Base-by-base conservation (phyloP, 177 flowering plant genomes). In the Vitis hybrid region DNA sequence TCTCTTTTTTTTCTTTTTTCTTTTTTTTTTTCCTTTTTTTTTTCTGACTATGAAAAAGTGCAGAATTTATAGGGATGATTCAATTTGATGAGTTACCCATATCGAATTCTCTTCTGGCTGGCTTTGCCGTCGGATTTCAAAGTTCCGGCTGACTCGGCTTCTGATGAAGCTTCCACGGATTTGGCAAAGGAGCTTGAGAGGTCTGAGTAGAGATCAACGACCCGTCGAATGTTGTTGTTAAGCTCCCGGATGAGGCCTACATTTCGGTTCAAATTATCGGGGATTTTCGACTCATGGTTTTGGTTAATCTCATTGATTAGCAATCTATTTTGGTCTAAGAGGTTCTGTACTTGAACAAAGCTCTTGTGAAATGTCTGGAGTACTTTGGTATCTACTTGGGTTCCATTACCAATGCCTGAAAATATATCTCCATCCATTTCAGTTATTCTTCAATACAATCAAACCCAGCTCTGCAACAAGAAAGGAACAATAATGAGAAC, bases 251-350 rank as follows among this genome's bases (percentile, higher is more conserved):
- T 90, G 67, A 90, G 70, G 20, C 88, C 87, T 55, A 90, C 93
- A 77, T 90, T 90, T 48, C 91, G 59, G 69, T 81, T 77, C 82
- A 90, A 68, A 66, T 87, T 86, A 68, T 90, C 86, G 0, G 96
- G 89, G 51, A 85, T 76, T 52, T 79, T 86, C 0, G 96, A 90
- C 71, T 87, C 93, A 15, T 90, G 93, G 64, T 90, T 90, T 66
- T 89, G 93, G 75, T 89, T 90, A 29, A 90, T 90, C 83, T 90
- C 91, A 63, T 84, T 86, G 76, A 90, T 90, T 50, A 90, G 77
- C 73, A 89, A 18, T 68, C 91, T 82, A 82, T 90, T 90, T 75
- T 89, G 91, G 75, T 90, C 93, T 10, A 90, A 74, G 64, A 90
- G 86, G 75, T 81, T 76, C 51, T 90, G 92, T 13, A 86, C 94